These are phyloP conservation scores for Aspergillus baeticus DNA, from an alignment of 495 filamentous ascomycete species.

Conservation along the genomic window DNA sequence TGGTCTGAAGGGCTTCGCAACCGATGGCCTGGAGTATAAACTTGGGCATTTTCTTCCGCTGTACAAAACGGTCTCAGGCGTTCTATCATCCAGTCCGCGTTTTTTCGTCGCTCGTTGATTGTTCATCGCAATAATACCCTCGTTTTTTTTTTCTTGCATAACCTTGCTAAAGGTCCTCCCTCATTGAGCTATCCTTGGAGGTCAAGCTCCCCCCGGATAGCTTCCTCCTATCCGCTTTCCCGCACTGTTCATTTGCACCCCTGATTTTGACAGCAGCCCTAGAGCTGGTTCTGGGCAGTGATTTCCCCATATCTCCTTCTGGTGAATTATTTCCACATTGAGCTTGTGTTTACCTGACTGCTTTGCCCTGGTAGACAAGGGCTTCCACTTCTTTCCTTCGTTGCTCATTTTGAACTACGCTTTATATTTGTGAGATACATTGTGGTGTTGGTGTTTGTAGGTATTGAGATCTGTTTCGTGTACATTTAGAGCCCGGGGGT, in stretches of 20 bases:
- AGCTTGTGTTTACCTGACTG: slow-evolving; percentile 13
- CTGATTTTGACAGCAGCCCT: neutral
- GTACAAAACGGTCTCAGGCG: slow-evolving; percentile 17
- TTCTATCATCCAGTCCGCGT: slow-evolving; percentile 3
- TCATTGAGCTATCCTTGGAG: neutral
- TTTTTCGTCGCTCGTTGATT: slow-evolving; percentile 11
- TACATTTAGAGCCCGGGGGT: slow-evolving; percentile 9
- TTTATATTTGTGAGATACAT: slow-evolving; percentile 16
- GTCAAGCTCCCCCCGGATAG: neutral
- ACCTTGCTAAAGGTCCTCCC: neutral
- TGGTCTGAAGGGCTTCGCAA: slow-evolving; percentile 84
- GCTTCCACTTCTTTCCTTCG: slow-evolving; percentile 9
- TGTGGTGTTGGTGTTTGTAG: slow-evolving; percentile 16
- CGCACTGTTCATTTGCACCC: slow-evolving; percentile 1
- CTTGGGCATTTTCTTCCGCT: slow-evolving; percentile 10
- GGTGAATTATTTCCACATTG: slow-evolving; percentile 9
- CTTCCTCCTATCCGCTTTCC: neutral
- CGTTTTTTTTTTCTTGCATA: slow-evolving; percentile 1
- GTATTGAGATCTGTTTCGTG: slow-evolving; percentile 13
- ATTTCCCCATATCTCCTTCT: slow-evolving; percentile 7
- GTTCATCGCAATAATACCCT: slow-evolving; percentile 10
- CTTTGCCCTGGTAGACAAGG: slow-evolving; percentile 10
- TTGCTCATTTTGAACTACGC: slow-evolving; percentile 14
- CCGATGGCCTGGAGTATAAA: slow-evolving; percentile 66
- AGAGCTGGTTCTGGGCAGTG: slow-evolving; percentile 15